Evolutionary conservation across 2,329 filamentous ascomycete genomes (phyloP).

Genomic region (Fusarium transvaalense): DNA sequence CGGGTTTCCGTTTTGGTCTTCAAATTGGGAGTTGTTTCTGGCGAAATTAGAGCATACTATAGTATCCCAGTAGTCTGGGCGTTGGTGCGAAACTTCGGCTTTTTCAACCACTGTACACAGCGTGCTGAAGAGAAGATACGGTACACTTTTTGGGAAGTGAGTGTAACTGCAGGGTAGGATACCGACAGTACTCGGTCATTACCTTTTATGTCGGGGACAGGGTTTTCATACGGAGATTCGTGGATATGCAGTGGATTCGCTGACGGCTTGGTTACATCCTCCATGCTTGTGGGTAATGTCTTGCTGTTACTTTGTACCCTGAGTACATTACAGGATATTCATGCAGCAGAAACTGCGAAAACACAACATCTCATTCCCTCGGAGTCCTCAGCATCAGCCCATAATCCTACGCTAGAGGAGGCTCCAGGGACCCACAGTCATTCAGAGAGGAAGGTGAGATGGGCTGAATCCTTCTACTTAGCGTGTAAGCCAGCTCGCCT

Average conservation of each 20-base stretch:
- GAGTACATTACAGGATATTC: background rate
- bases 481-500: constrained; percentile 4
- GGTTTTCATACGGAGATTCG: constrained; percentile 1
- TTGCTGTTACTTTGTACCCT: background rate
- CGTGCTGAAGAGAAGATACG: constrained; percentile 2
- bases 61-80: constrained; percentile 12
- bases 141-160: background rate
- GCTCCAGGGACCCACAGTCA: constrained; percentile 17
- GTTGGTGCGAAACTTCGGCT: constrained; percentile 1
- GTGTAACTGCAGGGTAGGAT: constrained; percentile 2
- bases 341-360: constrained; percentile 9
- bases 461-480: background rate
- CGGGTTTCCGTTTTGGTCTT: constrained; percentile 47
- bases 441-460: constrained; percentile 14
- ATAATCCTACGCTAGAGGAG: constrained; percentile 27
- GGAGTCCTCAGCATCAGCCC: constrained; percentile 18
- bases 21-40: constrained; percentile 13
- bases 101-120: background rate
- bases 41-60: constrained; percentile 26
- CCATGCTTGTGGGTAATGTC: background rate
- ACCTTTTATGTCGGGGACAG: constrained; percentile 2
- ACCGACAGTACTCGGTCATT: constrained; percentile 23
- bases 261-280: background rate
- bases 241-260: constrained; percentile 1
- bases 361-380: constrained; percentile 11